A percentile compares a stretch with the other conserved stretches of the same genome.
Evolutionary conservation across 345 rosid genomes (phyloP).

Genomic region (Ceriops tagal): DNA sequence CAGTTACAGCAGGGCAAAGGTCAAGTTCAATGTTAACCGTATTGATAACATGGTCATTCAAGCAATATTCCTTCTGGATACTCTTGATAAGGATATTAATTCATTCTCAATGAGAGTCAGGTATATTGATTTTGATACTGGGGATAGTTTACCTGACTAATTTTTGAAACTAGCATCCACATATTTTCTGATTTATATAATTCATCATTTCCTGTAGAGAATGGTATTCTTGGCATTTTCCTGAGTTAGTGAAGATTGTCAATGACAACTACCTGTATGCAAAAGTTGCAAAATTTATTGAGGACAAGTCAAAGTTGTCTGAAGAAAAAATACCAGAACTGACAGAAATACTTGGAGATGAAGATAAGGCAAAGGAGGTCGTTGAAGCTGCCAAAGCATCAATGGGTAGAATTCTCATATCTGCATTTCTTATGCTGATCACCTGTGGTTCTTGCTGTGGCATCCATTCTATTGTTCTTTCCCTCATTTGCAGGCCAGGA

Average conservation of each 20-base stretch:
- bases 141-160: background rate
- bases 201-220: slow-evolving; percentile 52
- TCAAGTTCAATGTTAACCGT: slow-evolving; percentile 90
- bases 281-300: slow-evolving; percentile 59
- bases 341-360: slow-evolving; percentile 80
- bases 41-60: slow-evolving; percentile 96
- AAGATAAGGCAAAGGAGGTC: slow-evolving; percentile 84
- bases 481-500: slow-evolving; percentile 64
- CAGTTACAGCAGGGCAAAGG: slow-evolving; percentile 95
- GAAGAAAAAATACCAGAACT: slow-evolving; percentile 56
- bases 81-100: slow-evolving; percentile 88
- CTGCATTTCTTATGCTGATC: background rate
- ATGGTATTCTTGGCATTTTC: slow-evolving; percentile 99
- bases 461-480: slow-evolving; percentile 6
- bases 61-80: slow-evolving; percentile 82
- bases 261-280: slow-evolving; percentile 90
- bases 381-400: slow-evolving; percentile 96
- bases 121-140: slow-evolving; percentile 24
- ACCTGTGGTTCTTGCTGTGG: background rate
- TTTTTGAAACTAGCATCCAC: background rate
- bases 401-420: slow-evolving; percentile 56
- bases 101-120: slow-evolving; percentile 90
- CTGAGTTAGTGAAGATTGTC: slow-evolving; percentile 86
- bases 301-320: slow-evolving; percentile 65
- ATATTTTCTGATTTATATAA: background rate